Base-by-base conservation (phyloP, 768 basidiomycete species). In the Suillus luteus region DNA sequence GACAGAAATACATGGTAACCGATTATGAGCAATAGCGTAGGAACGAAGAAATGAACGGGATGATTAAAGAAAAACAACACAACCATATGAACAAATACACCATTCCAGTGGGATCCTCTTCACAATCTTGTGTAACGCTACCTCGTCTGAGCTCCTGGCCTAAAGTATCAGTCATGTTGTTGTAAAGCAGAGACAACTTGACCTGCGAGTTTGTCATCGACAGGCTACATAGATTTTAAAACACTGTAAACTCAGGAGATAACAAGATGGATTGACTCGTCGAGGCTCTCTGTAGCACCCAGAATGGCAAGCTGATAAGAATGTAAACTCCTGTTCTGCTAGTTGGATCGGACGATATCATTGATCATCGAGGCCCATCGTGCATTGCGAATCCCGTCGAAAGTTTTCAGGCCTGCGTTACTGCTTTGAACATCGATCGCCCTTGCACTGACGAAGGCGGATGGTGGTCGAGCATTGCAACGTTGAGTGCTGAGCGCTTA, bases 251-350 rank as follows among this genome's bases (percentile, higher is more conserved):
- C 70, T 2, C 69, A 71, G 6, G 65, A 64, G 17, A 67, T 64
- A 19, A 67, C 68, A 5, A 72, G 63, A 55, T 71, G 71, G 14
- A 70, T 51, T 2, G 62, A 58, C 57, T 72, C 71, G 19, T 68
- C 69, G 2, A 64, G 64, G 2, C 59, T 64, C 35, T 43, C 54
- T 5, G 22, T 24, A 19, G 66, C 61, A 12, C 70, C 70, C 17
- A 24, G 71, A 71, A 22, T 68, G 55, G 54, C 71, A 71, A 7
- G 71, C 67, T n/a, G 67, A 71, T 38, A 71, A 60, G 33, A 61
- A 61, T 46, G 64, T 43, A 15, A 64, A 64, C 22, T 54, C 35
- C 24, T 38, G 27, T 33, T 31, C 27, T 40, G 49, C 31, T 44
- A 27, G 10, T 49, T 43, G 10, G 7, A 6, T 33, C n/a, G 22